Evolutionary conservation across 345 rosid genomes (phyloP), one percentile per base, ranked within the genome.

Genomic region (Arabis alpina): DNA sequence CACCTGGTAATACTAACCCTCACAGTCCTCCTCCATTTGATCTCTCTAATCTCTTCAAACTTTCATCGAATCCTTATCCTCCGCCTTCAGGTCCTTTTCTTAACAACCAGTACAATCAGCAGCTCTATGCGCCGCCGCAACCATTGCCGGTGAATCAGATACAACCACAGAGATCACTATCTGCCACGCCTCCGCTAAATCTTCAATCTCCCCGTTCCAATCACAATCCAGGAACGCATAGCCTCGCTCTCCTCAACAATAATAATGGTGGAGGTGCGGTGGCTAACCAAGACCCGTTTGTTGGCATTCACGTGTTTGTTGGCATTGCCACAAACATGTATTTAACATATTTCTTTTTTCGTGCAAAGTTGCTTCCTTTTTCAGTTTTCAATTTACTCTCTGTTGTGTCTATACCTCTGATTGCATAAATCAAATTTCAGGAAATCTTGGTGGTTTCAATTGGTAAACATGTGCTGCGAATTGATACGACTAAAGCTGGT

Each of bases 261-360:
- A 71, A 53, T 54, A 54, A 60, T 59, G 56, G 27, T 53, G 78
- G 68, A 45, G 60, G 54, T 39, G 53, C 68, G 14, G 23, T 67
- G 15, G 14, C 34, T 24, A 79, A 58, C 54, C 85, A 73, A 23
- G 82, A 83, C 5, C 65, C 67, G 51, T 56, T n/a, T n/a, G n/a
- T n/a, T n/a, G n/a, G n/a, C 91, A 88, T 72, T 96, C 99, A 14
- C 86, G 87, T 49, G 83, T 91, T 48, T 94, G 96, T 77, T 94
- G 99, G 99, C 97, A 94, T 70, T 84, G 84, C 70, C 88, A 89
- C 86, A 94, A 87, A 71, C 96, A 89, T 78, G 99, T 91, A 85
- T 54, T 93, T 82, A 66, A 88, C 85, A 80, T 69, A 65, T 32
- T 64, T 60, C 32, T n/a, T 32, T 32, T 42, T 9, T 6, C 8